Base-by-base conservation (phyloP, 345 rosid genomes). In the Citrus medica region DNA sequence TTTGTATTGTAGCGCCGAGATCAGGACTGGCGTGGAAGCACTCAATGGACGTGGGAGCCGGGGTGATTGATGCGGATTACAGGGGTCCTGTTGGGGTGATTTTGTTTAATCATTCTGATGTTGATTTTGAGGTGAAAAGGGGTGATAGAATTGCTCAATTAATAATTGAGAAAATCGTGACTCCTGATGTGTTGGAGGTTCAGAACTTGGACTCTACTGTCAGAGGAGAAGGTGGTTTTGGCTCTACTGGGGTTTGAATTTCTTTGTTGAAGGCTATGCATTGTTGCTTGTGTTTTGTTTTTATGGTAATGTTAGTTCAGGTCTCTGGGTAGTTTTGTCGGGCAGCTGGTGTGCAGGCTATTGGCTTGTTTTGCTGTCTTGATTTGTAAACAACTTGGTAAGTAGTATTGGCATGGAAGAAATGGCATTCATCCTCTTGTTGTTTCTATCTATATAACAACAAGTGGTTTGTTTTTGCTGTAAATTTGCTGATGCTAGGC, bases 221-320 rank as follows among this genome's bases (percentile, higher is more conserved):
- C 70, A 89, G 98, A 77, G 97, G 97, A 17, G 90, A 82, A 40
- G 97, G 93, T 1, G 96, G 97, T 35, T 95, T 95, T 33, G 99
- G 98, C 0, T 92, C 99, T 4, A 93, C 97, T 2, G 99, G 97
- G 1, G 85, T 90, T 33, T 88, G 77, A 87, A 60, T 7, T 22
- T 19, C 10, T 55, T 13, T 37, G 10, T 1, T 12, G 17, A 64
- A 25, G 24, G 7, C 7, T 5, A 14, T 33, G 65, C 5, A 14
- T 58, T 5, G 27, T 58, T 32, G 19, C 21, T 19, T 17, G 30
- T 69, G 21, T 21, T 60, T 24, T 46, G 28, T 17, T 27, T 64
- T 62, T 1, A 9, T 35, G 12, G 56, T 62, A 10, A 3, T 25
- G 13, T 37, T 30, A 9, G 60, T 24, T 35, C 0, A 19, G 37